These are phyloP conservation scores for Pestalotiopsis sp. DNA, from an alignment of 2,329 filamentous ascomycete genomes.

Conservation along the genomic window DNA sequence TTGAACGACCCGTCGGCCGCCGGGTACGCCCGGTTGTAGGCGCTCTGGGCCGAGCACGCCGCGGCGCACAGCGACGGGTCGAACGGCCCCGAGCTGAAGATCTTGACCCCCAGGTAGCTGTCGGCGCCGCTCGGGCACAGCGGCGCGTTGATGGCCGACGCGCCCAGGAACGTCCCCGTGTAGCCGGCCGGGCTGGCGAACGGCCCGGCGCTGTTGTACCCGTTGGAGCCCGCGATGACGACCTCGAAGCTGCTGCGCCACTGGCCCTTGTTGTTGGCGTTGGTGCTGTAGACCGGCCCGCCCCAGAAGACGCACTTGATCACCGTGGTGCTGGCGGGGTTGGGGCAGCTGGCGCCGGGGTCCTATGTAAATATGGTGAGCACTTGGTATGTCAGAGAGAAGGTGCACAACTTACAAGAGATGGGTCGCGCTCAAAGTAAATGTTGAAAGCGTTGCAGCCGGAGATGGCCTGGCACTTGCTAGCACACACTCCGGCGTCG, in stretches of 20 bases:
- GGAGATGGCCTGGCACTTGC: constrained; percentile 21
- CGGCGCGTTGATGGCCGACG: constrained; percentile 28
- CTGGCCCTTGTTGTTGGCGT: constrained; percentile 23
- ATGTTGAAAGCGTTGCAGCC: constrained; percentile 28
- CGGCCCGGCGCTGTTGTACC: constrained; percentile 25
- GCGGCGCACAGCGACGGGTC: constrained; percentile 28
- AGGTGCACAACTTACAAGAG: constrained; percentile 10
- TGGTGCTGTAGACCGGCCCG: constrained; percentile 21
- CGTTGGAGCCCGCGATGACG: constrained; percentile 43
- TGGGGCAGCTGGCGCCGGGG: constrained; percentile 18
- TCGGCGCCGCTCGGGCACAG: constrained; percentile 17
- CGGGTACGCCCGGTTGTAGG: constrained; percentile 25
- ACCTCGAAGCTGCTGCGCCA: constrained; percentile 28
- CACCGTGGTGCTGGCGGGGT: constrained; percentile 23
- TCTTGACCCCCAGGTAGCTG: constrained; percentile 30
- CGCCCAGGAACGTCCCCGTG: constrained; percentile 19
- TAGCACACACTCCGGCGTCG: constrained; percentile 22
- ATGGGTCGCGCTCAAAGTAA: constrained; percentile 29
- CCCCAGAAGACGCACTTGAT: constrained; percentile 32
- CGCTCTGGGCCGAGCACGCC: constrained; percentile 27
- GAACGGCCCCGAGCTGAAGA: constrained; percentile 28
- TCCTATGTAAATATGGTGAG: constrained; percentile 1
- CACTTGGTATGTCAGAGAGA: background rate
- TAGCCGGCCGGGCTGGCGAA: constrained; percentile 17
- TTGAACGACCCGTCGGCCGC: constrained; percentile 19